These are phyloP conservation scores for Aureobasidium sp. DNA, from an alignment of 2,329 filamentous ascomycete genomes.

Conservation along the genomic window DNA sequence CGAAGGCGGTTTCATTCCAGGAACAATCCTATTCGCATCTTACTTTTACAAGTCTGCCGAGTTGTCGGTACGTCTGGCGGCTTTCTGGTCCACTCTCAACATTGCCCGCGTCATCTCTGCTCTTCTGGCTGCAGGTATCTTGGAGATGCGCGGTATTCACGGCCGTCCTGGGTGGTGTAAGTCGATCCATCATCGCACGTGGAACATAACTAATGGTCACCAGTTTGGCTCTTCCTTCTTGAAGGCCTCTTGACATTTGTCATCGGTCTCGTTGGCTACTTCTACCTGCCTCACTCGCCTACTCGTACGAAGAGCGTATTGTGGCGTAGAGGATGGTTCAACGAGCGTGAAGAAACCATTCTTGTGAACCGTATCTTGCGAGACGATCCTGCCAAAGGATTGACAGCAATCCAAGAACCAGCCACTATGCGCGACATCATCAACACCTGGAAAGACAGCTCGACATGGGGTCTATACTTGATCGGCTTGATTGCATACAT, in stretches of 20 bases:
- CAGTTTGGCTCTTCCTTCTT: conserved; percentile 19
- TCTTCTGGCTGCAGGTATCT: conserved; percentile 17
- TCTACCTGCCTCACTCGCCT: conserved; percentile 27
- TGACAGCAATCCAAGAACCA: conserved; percentile 10
- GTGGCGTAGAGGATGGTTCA: conserved; percentile 24
- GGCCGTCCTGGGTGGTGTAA: conserved; percentile 18
- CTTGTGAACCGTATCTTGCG: conserved; percentile 24
- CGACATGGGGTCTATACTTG: conserved; percentile 32
- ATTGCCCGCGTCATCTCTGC: conserved; percentile 17
- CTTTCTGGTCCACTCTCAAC: conserved; percentile 13
- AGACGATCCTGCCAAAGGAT: conserved; percentile 19
- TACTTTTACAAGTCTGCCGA: conserved; percentile 19
- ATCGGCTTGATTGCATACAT: conserved; percentile 45
- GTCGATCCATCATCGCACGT: not conserved
- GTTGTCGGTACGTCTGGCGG: conserved; percentile 16
- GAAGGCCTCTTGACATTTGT: conserved; percentile 18
- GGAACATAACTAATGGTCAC: not conserved
- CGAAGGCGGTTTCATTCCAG: conserved; percentile 19
- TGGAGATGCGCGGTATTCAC: conserved; percentile 18
- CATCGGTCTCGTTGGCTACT: conserved; percentile 20
- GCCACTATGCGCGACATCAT: conserved; percentile 16
- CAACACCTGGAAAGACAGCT: conserved; percentile 12
- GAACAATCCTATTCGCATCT: conserved; percentile 18
- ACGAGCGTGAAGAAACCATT: conserved; percentile 26
- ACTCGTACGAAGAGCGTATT: conserved; percentile 25